A percentile compares a stretch with the other conserved stretches of the same genome.
These are phyloP conservation scores for Candida verbasci DNA, from an alignment of 805 yeast genomes.

Conservation along the genomic window DNA sequence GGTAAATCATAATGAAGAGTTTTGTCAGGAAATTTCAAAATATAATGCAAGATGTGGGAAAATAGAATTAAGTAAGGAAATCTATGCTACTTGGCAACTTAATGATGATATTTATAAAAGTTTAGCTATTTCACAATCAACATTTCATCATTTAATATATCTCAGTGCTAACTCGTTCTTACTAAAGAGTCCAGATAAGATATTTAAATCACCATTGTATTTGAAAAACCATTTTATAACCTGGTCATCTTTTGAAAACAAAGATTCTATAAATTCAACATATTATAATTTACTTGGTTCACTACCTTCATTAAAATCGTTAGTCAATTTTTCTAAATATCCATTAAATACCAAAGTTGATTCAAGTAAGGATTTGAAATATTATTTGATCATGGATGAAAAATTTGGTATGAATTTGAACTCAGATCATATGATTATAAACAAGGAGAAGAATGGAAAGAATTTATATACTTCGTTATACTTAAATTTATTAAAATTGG, in stretches of 20 bases:
- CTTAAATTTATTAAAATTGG: constrained; percentile 50
- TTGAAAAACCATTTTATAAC: constrained; percentile 45
- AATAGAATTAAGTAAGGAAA: background rate
- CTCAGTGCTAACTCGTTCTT: constrained; percentile 50
- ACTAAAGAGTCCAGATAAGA: constrained; percentile 34
- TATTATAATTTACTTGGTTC: constrained; percentile 40
- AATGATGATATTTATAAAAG: background rate
- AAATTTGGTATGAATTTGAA: constrained; percentile 61
- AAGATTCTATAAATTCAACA: constrained; percentile 1
- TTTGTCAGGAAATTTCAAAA: constrained; percentile 7
- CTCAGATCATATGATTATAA: constrained; percentile 62
- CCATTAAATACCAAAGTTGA: constrained; percentile 39
- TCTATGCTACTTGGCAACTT: background rate
- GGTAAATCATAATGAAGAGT: constrained; percentile 32
- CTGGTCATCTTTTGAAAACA: constrained; percentile 32
- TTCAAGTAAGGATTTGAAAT: constrained; percentile 1
- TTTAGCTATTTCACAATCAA: constrained; percentile 57
- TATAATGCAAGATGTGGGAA: background rate
- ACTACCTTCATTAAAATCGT: constrained; percentile 46
- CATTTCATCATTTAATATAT: constrained; percentile 43
- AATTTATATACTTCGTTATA: constrained; percentile 56
- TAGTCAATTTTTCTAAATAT: constrained; percentile 7
- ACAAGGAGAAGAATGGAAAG: constrained; percentile 53
- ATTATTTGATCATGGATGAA: constrained; percentile 2
- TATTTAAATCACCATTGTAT: constrained; percentile 43